phyloP scores from a whole-genome alignment of 768 basidiomycete genomes.

The Serendipita sp. region DNA sequence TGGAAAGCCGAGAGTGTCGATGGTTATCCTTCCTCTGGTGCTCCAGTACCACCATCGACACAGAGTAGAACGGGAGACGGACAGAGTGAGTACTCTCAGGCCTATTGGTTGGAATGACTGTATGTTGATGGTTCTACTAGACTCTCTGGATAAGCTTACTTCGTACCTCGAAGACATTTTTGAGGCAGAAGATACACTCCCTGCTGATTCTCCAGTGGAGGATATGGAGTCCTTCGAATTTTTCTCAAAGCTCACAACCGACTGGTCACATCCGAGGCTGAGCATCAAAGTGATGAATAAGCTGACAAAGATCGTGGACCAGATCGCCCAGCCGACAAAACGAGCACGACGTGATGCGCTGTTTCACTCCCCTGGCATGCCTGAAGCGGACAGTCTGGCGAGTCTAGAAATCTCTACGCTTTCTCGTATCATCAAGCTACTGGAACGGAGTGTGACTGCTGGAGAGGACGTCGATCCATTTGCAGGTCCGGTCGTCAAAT shows the following conservation, averaged over 20 bases:
- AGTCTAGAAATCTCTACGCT: slow-evolving; percentile 52
- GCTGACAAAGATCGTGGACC: slow-evolving; percentile 49
- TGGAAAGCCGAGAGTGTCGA: background rate
- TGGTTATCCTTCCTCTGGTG: background rate
- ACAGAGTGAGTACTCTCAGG: slow-evolving; percentile 32
- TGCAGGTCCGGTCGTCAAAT: slow-evolving; percentile 19
- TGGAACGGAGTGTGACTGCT: slow-evolving; percentile 64
- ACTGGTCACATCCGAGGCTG: slow-evolving; percentile 45
- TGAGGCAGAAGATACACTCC: slow-evolving; percentile 58
- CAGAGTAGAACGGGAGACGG: slow-evolving; percentile 47
- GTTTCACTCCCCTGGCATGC: slow-evolving; percentile 28
- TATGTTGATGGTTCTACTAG: slow-evolving; percentile 21
- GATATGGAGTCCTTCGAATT: slow-evolving; percentile 34
- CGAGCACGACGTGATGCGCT: slow-evolving; percentile 35
- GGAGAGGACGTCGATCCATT: slow-evolving; percentile 70
- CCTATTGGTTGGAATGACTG: slow-evolving; percentile 7
- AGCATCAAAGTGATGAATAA: slow-evolving; percentile 45
- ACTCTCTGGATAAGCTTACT: slow-evolving; percentile 58
- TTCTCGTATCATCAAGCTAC: slow-evolving; percentile 51
- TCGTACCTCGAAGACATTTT: slow-evolving; percentile 74
- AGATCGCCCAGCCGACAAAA: slow-evolving; percentile 52
- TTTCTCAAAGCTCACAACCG: slow-evolving; percentile 46
- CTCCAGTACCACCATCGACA: slow-evolving; percentile 7
- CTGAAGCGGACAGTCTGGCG: slow-evolving; percentile 39
- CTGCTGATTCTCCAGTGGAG: slow-evolving; percentile 34